Base-by-base conservation (phyloP, 192 early-diverging fungal species). In the Bifiguratus adelaidae region DNA sequence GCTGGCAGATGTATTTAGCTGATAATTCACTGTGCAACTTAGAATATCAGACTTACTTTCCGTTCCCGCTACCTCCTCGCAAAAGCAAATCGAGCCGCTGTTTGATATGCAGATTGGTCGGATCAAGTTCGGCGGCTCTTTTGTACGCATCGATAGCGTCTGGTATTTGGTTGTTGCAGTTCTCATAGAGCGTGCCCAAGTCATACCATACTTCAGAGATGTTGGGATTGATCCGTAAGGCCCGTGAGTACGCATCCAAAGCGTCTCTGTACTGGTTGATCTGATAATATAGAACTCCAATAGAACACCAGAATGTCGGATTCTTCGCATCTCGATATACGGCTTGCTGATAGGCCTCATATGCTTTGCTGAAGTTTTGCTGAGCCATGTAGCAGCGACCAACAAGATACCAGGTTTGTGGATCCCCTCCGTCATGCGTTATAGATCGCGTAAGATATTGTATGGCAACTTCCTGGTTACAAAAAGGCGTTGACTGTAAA, bases 191-290 rank as follows among this genome's bases (percentile, higher is more conserved):
- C 0, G 94, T 92, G 0, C 96, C 96, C 11, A 99, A 60, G 57
- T 99, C 86, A 37, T 88, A 97, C 96, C 96, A 99, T 1, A 99
- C 93, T 64, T 99, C 96, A 56, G 82, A 83, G 47, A 96, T 86
- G 50, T 88, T 82, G 22, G 96, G 89, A 55, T 93, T 92, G 25
- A 96, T 71, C 30, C 91, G 82, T 44, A 97, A 94, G 0, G 95
- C 97, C 16, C 90, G 77, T 50, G 82, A 90, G 58, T 97, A 99
- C 1, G 97, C 97, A 67, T 99, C 95, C 38, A 97, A 67, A 0
- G 97, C 97, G 57, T 99, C 95, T 5, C 86, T 67, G 56, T 91
- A 92, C 74, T 91, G 89, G 44, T 83, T 91, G 55, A 97, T 95
- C 58, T 97, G 89, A 70, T 87, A 99, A 53, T 99, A 99, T 2